Percentiles rank a stretch among this genome's conserved stretches.
phyloP scores from a whole-genome alignment of 352 stramenopile species.

The Phytopythium oedochilum region DNA sequence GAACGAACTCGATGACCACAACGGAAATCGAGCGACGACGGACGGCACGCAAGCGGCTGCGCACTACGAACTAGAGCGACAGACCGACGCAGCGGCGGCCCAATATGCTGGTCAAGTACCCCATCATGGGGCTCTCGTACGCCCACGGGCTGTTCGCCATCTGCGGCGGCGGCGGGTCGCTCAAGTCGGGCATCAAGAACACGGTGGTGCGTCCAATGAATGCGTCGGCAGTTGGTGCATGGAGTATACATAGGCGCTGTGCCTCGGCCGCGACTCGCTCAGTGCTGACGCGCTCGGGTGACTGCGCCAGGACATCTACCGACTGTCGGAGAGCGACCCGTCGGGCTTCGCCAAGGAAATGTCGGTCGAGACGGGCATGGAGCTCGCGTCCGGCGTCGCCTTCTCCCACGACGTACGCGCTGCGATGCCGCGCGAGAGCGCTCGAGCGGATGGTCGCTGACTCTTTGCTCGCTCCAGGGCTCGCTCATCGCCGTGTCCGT shows the following conservation, averaged over 20 bases:
- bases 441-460: too few species aligned
- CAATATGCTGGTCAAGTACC: constrained; percentile 79
- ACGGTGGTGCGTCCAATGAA: constrained; percentile 76
- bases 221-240: not conserved
- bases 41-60: not conserved
- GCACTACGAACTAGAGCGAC: not conserved
- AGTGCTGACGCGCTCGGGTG: not conserved
- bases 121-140: constrained; percentile 81
- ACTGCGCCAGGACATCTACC: constrained; percentile 56
- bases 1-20: not conserved
- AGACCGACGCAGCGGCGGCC: not conserved
- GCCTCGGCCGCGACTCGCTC: not conserved
- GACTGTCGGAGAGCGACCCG: constrained; percentile 54
- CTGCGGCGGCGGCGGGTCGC: constrained; percentile 74
- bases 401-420: constrained; percentile 61
- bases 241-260: too few species aligned
- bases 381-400: constrained; percentile 68
- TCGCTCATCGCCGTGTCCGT: constrained; percentile 73
- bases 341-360: constrained; percentile 67
- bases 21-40: not conserved
- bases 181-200: constrained; percentile 85
- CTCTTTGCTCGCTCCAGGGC: constrained; percentile 16
- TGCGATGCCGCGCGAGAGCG: too few species aligned
- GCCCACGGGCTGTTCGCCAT: constrained; percentile 69
- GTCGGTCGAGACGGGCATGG: constrained; percentile 60